A percentile compares a stretch with the other conserved stretches of the same genome.
phyloP scores from a whole-genome alignment of 176 grass and related monocot species.

The Chrysopogon serrulatus region DNA sequence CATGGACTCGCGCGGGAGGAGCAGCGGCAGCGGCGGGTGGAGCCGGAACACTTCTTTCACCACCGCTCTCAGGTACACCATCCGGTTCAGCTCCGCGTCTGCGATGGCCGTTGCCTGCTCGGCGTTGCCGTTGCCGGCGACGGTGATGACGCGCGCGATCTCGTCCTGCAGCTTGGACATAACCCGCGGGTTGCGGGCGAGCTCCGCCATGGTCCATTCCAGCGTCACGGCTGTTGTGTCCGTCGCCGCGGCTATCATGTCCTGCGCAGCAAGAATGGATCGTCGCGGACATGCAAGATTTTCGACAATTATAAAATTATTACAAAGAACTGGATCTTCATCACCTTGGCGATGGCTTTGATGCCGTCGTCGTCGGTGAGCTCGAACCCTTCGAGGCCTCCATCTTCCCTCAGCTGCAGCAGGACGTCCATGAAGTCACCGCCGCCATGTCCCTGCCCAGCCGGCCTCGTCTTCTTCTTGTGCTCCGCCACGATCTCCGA shows the following conservation, averaged over 20 bases:
- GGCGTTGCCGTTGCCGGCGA: not conserved
- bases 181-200: constrained; percentile 28
- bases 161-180: constrained; percentile 44
- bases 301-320: not conserved
- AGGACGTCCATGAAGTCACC: constrained; percentile 47
- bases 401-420: constrained; percentile 1
- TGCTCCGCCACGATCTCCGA: constrained; percentile 29
- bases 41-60: constrained; percentile 43
- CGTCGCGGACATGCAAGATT: not conserved
- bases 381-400: not conserved
- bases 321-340: not conserved
- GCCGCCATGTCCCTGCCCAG: not conserved
- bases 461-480: not conserved
- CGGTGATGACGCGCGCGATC: not conserved
- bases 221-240: constrained; percentile 36
- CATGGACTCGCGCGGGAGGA: constrained; percentile 37
- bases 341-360: constrained; percentile 26
- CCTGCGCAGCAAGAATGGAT: not conserved
- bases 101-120: not conserved
- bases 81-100: constrained; percentile 25
- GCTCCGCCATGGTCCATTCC: constrained; percentile 57
- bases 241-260: constrained; percentile 44
- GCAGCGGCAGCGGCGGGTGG: constrained; percentile 24
- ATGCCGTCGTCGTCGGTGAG: constrained; percentile 27
- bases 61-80: constrained; percentile 31